Evolutionary conservation across 805 yeast species (phyloP), one percentile per base, ranked within the genome.

Genomic region (Lachancea quebecensis): DNA sequence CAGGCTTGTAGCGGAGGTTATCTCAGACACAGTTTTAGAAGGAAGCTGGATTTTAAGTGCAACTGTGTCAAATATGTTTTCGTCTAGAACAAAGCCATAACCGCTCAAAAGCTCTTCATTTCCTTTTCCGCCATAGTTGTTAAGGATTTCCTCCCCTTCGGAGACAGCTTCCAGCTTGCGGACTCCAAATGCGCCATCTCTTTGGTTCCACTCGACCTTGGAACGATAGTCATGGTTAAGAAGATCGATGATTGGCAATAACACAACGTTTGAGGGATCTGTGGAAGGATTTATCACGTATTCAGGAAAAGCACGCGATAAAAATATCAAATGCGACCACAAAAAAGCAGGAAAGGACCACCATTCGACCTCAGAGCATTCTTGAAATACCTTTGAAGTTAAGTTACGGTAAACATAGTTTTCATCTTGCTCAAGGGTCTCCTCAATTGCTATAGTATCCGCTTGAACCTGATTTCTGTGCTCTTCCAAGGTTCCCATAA

Each of bases 91-190:
- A 53, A 64, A 64, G 6, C 68, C 68, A 60, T 89, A 90, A 0
- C 91, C 95, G 59, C 83, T 66, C 4, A 89, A 65, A 14, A 89
- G 64, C 60, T 89, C 96, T 53, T 88, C 95, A 56, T 89, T 89
- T 2, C 95, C 90, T 59, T 90, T 90, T 27, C 84, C 82, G 2
- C 96, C 97, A 60, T 89, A 89, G 64, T 89, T 89, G 58, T 90
- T 89, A 59, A 66, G 82, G 1, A 90, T 51, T 58, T 86, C 84
- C 1, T 65, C 60, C 1, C 66, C 67, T 69, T 70, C 31, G 2
- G 14, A 10, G 1, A 48, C 41, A 8, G 35, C 6, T 12, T 41
- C 41, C 9, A 45, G 33, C 15, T 49, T 42, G 46, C 55, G 41
- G 50, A 53, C 42, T 75, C 74, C 62, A 82, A 90, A 6, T 86